phyloP scores from a whole-genome alignment of 2,329 filamentous ascomycete species.

The Blumeriella jaapii region DNA sequence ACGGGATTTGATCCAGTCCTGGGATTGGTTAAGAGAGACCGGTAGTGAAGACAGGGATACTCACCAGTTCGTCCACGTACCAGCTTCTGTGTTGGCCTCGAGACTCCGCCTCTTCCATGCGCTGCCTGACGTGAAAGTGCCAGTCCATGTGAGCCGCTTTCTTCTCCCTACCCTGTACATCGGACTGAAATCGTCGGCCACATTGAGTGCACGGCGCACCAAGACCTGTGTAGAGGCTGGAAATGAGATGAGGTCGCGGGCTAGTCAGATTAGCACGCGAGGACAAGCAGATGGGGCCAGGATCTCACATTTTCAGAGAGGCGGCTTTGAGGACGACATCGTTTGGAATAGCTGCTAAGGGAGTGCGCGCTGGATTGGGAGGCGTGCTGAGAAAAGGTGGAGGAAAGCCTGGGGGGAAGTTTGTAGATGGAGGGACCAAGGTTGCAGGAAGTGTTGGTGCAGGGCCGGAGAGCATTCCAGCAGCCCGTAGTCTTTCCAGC shows the following conservation, averaged over 20 bases:
- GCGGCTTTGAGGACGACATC: slow-evolving; percentile 51
- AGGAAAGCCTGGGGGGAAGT: slow-evolving; percentile 29
- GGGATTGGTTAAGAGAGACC: slow-evolving; percentile 19
- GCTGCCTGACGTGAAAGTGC: slow-evolving; percentile 91
- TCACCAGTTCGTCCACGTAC: slow-evolving; percentile 81
- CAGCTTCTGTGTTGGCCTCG: slow-evolving; percentile 84
- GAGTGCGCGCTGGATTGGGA: slow-evolving; percentile 16
- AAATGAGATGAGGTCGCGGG: slow-evolving; percentile 62
- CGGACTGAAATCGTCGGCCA: slow-evolving; percentile 71
- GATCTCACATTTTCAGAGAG: slow-evolving; percentile 57
- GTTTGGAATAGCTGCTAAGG: slow-evolving; percentile 27
- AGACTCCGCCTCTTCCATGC: slow-evolving; percentile 75
- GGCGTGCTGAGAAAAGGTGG: slow-evolving; percentile 24
- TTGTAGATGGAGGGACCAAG: slow-evolving; percentile 28
- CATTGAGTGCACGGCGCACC: slow-evolving; percentile 87
- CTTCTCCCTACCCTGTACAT: slow-evolving; percentile 67
- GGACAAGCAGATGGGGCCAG: not conserved
- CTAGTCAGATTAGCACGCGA: slow-evolving; percentile 32
- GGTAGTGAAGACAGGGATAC: slow-evolving; percentile 20
- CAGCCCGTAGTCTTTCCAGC: slow-evolving; percentile 55
- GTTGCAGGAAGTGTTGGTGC: slow-evolving; percentile 27
- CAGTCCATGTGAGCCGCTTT: slow-evolving; percentile 94
- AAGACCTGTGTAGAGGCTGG: slow-evolving; percentile 65
- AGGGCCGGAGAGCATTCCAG: slow-evolving; percentile 48
- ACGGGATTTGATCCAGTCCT: slow-evolving; percentile 84